Percentiles rank a stretch among this genome's conserved stretches.
These are phyloP conservation scores for Barnettozyma botsteinii DNA, from an alignment of 805 yeast genomes.

Conservation along the genomic window DNA sequence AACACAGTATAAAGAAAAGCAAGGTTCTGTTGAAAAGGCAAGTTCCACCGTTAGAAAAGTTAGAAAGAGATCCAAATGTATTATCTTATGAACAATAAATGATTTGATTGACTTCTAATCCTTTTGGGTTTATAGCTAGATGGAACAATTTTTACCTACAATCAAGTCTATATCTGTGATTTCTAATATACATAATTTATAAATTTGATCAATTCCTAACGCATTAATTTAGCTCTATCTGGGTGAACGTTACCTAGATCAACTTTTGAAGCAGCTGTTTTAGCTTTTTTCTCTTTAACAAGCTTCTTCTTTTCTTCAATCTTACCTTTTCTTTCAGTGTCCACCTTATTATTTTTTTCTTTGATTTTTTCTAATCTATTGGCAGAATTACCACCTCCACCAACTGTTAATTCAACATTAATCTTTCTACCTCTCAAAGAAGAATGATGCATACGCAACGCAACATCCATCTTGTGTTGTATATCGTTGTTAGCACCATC, in stretches of 20 bases:
- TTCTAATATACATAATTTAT: not conserved
- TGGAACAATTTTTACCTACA: too few relatives aligned
- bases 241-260: slow-evolving; percentile 46
- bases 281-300: slow-evolving; percentile 24
- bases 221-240: slow-evolving; percentile 50
- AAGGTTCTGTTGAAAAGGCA: not conserved
- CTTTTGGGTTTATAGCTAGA: too few relatives aligned
- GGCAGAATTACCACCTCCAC: slow-evolving; percentile 92
- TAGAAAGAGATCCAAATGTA: slow-evolving; percentile 45
- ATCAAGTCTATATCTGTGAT: too few relatives aligned
- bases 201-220: slow-evolving; percentile 5
- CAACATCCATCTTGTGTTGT: slow-evolving; percentile 75
- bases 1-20: not conserved
- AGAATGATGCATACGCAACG: slow-evolving; percentile 79
- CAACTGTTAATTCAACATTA: slow-evolving; percentile 94
- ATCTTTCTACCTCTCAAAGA: slow-evolving; percentile 65
- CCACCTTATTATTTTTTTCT: slow-evolving; percentile 70
- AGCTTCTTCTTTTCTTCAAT: slow-evolving; percentile 42
- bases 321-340: slow-evolving; percentile 60
- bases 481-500: slow-evolving; percentile 50
- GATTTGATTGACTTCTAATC: too few relatives aligned
- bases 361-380: slow-evolving; percentile 63
- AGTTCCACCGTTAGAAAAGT: slow-evolving; percentile 21
- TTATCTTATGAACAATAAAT: slow-evolving; percentile 30
- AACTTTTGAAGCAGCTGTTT: slow-evolving; percentile 22